Conservation (phyloP, 768 basidiomycete genomes). For the Glaciozyma martinii region DNA sequence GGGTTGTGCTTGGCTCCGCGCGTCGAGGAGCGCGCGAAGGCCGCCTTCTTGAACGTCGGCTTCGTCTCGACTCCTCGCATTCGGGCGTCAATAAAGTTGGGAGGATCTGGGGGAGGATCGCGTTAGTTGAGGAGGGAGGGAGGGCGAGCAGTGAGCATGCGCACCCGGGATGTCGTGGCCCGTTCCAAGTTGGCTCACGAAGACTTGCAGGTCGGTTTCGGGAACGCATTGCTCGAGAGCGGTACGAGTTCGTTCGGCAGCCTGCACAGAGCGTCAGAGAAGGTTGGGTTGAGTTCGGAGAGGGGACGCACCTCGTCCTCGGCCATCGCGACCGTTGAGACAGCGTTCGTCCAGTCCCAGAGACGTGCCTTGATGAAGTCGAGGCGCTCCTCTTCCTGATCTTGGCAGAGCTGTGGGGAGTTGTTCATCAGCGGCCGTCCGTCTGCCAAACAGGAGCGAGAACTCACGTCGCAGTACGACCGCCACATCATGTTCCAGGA, state of each 20-base stretch:
- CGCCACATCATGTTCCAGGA: slow-evolving; percentile 96
- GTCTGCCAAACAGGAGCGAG: too few relatives aligned
- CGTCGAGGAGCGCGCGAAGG: slow-evolving; percentile 32
- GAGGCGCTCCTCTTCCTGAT: slow-evolving; percentile 87
- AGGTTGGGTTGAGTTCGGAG: not conserved
- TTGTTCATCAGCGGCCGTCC: not conserved
- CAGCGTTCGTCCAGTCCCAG: slow-evolving; percentile 91
- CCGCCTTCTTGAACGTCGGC: slow-evolving; percentile 32
- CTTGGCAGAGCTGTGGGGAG: slow-evolving; percentile 58
- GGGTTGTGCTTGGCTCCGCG: slow-evolving; percentile 27
- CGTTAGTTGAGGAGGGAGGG: not conserved
- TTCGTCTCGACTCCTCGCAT: slow-evolving; percentile 38
- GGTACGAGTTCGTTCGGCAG: slow-evolving; percentile 79
- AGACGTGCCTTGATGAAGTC: slow-evolving; percentile 90
- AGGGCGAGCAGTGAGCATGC: not conserved
- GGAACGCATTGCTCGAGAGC: slow-evolving; percentile 82
- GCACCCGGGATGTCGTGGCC: slow-evolving; percentile 65
- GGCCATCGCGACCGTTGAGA: slow-evolving; percentile 88
- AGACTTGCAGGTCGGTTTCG: slow-evolving; percentile 76
- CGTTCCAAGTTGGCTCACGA: slow-evolving; percentile 80
- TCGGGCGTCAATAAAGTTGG: slow-evolving; percentile 69
- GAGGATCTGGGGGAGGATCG: slow-evolving; percentile 52
- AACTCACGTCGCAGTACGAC: slow-evolving; percentile 65
- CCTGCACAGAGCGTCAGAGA: slow-evolving; percentile 47
- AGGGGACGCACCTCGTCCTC: slow-evolving; percentile 72